Base-by-base conservation (phyloP, 2,329 filamentous ascomycete species). In the Claviceps sp. region DNA sequence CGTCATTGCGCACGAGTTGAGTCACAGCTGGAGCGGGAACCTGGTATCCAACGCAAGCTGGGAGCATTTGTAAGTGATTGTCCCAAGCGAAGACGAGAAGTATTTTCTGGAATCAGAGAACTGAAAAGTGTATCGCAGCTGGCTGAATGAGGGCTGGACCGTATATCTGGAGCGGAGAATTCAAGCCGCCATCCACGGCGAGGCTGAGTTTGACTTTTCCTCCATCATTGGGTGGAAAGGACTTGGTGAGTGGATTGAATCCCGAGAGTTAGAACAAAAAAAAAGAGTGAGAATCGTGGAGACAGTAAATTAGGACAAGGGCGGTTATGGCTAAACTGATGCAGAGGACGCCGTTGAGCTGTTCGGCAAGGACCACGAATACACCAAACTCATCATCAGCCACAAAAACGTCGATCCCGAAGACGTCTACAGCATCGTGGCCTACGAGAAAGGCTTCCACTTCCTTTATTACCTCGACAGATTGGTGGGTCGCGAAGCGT, bases 381-480 rank as follows among this genome's bases (percentile, higher is more conserved):
- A 93, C 71, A 98, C 93, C 7, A 94, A 94, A 66, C 77, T 98
- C 50, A 82, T 95, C 58, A 79, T 90, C 54, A 83, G 88, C 64
- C 83, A 97, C 56, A 86, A 91, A 64, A 88, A 88, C 53, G 84
- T 93, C 58, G 91, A 97, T 60, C 93, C 93, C 0, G 93, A 97
- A 65, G 93, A 98, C 66, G 87, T 91, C 1, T 98, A 97, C 71
- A 94, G 86, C 58, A 86, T 81, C 26, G 76, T 97, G 37, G 89
- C 93, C 0, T 98, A 98, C 62, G 91, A 97, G 65, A 97, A 98
- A 70, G 91, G 91, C 3, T 97, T 95, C 69, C 86, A 87, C 63
- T 94, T 97, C 67, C 75, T 98, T 45, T 96, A 89, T 67, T 83
- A 90, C 61, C 81, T 98, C 14, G 93, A 98, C 62, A 85, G 84